Evolutionary conservation across 208 protist genomes (phyloP), one percentile per base, ranked within the genome.

Genomic region (Acanthamoeba sp.): DNA sequence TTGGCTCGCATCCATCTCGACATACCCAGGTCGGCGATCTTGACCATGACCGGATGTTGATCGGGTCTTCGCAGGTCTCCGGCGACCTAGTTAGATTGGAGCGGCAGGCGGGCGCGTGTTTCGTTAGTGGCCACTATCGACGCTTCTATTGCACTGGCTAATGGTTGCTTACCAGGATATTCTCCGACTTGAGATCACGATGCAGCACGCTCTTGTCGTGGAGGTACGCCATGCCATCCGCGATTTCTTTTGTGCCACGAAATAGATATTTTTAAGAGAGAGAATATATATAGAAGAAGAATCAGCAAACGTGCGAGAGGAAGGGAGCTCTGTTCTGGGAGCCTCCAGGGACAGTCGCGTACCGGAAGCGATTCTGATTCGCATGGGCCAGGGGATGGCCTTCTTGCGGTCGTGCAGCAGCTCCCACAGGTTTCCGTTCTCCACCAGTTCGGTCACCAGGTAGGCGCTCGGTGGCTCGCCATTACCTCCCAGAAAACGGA

Each of bases 131-230:
- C n/a, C n/a, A n/a, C n/a, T n/a, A n/a, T n/a, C n/a, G n/a, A n/a
- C n/a, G n/a, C n/a, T n/a, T n/a, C n/a, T n/a, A n/a, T n/a, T n/a
- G n/a, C n/a, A n/a, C n/a, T n/a, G n/a, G n/a, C n/a, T n/a, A n/a
- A n/a, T n/a, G n/a, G n/a, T n/a, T n/a, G n/a, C n/a, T 40, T 36
- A 71, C 85, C 48, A 91, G 59, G 3, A 91, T 32, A n/a, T 91
- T 91, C 57, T 91, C 85, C 6, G 57, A 73, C 85, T 91, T 91
- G 18, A 91, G 40, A 29, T 91, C 85, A 2, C 85, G 5, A 38
- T 91, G 85, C 55, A 91, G 48, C 1, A 91, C 85, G 85, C 59
- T 91, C 55, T 71, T 91, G 38, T 91, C 85, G 59, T 91, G 85
- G 10, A 91, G 59, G 38, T 91, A 91, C 38, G 32, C 32, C 85